phyloP scores from a whole-genome alignment of 2,329 filamentous ascomycete genomes.

The Colletotrichum sansevieriae region DNA sequence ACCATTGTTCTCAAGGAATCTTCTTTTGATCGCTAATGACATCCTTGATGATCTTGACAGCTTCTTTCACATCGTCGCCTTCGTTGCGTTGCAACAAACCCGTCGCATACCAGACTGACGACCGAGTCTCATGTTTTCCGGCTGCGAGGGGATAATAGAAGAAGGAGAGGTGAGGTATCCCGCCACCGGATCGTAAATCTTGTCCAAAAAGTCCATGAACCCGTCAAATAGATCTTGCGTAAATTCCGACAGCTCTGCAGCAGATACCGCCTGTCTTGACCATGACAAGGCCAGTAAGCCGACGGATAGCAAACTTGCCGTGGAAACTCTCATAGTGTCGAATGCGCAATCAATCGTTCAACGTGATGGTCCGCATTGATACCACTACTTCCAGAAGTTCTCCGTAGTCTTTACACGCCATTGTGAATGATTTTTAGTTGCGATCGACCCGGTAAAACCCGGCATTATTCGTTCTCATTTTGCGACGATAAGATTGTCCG shows the following conservation, averaged over 20 bases:
- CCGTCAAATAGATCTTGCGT: conserved; percentile 57
- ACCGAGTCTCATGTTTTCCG: conserved; percentile 67
- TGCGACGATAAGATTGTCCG: too few relatives aligned
- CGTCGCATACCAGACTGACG: conserved; percentile 69
- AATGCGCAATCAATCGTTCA: too few relatives aligned
- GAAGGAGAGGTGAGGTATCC: conserved; percentile 63
- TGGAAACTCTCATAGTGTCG: too few relatives aligned
- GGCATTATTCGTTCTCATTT: too few relatives aligned
- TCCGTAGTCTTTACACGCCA: too few relatives aligned
- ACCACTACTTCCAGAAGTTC: too few relatives aligned
- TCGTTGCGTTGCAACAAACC: conserved; percentile 68
- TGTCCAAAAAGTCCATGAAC: conserved; percentile 68
- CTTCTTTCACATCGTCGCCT: conserved; percentile 61
- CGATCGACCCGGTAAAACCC: too few relatives aligned
- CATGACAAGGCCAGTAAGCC: too few relatives aligned
- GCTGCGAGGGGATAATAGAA: conserved; percentile 56
- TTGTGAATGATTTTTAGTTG: too few relatives aligned
- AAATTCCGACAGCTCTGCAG: conserved; percentile 42
- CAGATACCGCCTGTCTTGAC: too few relatives aligned
- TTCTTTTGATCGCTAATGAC: conserved; percentile 66
- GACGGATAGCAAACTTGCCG: too few relatives aligned
- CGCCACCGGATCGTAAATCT: conserved; percentile 63
- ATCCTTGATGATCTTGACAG: conserved; percentile 65
- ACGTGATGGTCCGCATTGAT: too few relatives aligned
- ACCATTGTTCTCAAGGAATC: conserved; percentile 55